Evolutionary conservation across 306 rosid genomes (phyloP).

Genomic region (Ormosia emarginata): DNA sequence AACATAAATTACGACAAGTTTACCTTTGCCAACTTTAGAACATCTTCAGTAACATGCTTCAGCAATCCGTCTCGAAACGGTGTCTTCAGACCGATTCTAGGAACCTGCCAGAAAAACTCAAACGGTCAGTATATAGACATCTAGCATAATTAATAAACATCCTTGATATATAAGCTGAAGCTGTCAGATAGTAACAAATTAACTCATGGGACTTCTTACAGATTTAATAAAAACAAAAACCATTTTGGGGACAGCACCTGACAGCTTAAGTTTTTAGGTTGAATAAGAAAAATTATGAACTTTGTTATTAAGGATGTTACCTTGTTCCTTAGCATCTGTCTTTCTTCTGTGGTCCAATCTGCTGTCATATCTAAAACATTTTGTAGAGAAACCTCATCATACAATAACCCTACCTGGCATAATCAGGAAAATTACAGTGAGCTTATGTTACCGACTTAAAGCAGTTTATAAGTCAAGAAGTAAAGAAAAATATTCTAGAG

Average conservation of each 20-base stretch:
- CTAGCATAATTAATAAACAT: not conserved
- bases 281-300: constrained; percentile 7
- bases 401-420: constrained; percentile 86
- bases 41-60: constrained; percentile 88
- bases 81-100: constrained; percentile 73
- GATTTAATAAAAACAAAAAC: not conserved
- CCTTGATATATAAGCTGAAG: not conserved
- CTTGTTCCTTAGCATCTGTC: constrained; percentile 89
- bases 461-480: not conserved
- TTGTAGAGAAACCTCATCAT: constrained; percentile 84
- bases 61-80: constrained; percentile 93
- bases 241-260: not conserved
- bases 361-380: constrained; percentile 75
- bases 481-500: not conserved
- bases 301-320: constrained; percentile 38
- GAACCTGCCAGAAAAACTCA: constrained; percentile 51
- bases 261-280: not conserved
- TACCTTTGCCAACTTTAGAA: constrained; percentile 81
- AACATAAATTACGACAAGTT: constrained; percentile 2
- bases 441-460: constrained; percentile 5
- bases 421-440: constrained; percentile 30
- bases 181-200: not conserved
- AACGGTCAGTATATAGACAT: constrained; percentile 26
- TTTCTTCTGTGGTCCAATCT: constrained; percentile 90
- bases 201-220: not conserved